Percentiles rank a stretch among this genome's conserved stretches.
Conservation (phyloP, 345 rosid genomes). For the Eutrema heterophyllum region DNA sequence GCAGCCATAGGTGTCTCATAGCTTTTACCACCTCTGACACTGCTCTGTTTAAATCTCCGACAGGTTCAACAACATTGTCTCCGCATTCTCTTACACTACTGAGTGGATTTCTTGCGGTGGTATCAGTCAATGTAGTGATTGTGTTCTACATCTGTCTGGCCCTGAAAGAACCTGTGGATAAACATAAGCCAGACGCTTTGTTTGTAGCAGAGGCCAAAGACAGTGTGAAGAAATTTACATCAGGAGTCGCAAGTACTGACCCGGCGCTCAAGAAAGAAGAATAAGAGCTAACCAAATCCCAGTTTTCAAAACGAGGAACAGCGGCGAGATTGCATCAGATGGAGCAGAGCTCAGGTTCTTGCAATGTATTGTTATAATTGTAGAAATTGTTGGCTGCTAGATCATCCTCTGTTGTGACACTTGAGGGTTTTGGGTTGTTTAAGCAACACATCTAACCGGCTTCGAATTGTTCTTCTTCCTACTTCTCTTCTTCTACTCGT, state of each 20-base stretch:
- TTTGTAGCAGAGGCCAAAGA: slow-evolving; percentile 78
- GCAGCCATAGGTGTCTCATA: background rate
- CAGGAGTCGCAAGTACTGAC: slow-evolving; percentile 37
- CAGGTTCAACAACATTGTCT: slow-evolving; percentile 64
- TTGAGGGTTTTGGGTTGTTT: slow-evolving; percentile 6
- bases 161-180: slow-evolving; percentile 73
- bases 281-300: slow-evolving; percentile 13
- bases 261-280: slow-evolving; percentile 46
- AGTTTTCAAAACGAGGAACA: background rate
- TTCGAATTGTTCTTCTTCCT: no score
- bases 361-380: slow-evolving; percentile 5
- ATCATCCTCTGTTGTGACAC: background rate
- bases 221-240: slow-evolving; percentile 44
- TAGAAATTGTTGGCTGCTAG: background rate
- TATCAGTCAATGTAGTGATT: slow-evolving; percentile 80
- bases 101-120: slow-evolving; percentile 84
- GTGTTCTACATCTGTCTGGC: slow-evolving; percentile 84
- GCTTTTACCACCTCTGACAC: background rate
- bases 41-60: slow-evolving; percentile 11
- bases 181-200: slow-evolving; percentile 77
- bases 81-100: slow-evolving; percentile 63
- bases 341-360: slow-evolving; percentile 6
- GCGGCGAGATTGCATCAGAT: slow-evolving; percentile 9
- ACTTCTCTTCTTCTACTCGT: no score
- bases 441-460: background rate